Base-by-base conservation (phyloP, 331 rosid genomes). In the Quercus tomentella region DNA sequence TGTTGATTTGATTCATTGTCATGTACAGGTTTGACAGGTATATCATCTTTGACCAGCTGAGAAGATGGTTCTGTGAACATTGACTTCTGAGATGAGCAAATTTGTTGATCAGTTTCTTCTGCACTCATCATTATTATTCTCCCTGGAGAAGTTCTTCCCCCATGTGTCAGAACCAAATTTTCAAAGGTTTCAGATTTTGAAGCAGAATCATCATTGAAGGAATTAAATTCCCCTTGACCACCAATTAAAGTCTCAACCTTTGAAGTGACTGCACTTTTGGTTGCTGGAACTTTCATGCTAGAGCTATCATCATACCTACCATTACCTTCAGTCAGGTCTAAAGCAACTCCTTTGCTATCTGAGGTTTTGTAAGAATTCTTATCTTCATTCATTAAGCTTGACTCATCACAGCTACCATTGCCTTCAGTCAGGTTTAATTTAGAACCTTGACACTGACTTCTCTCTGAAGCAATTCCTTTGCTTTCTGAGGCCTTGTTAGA, bases 41-140 rank as follows among this genome's bases (percentile, higher is more conserved):
- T 33, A 75, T 69, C 82, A 33, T 77, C 33, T 45, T 61, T 70
- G 51, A 70, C 83, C 54, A 76, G 88, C 60, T 77, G 86, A 75
- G 82, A 57, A 80, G 77, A 80, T 52, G 74, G 81, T 72, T 86
- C 85, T 57, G 83, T 23, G 35, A 81, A 75, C 72, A 30, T 78
- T 28, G 76, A 74, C 66, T 80, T 85, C 74, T 79, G 82, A 30
- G 85, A 71, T 22, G 77, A 45, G 56, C 79, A 76, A 75, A 45
- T 70, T 77, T 80, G 82, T 81, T 84, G 86, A 74, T 79, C 82
- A 73, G 71, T 79, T 65, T 76, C 89, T 76, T 84, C 85, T 63
- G 79, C 31, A 21, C 69, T 70, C 30, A 10, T 28, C 65, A 55
- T 61, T 45, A 58, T 79, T 76, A 65, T 77, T 58, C 69, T 60